These are phyloP conservation scores for Trametes punicea DNA, from an alignment of 768 basidiomycete genomes.

Conservation along the genomic window DNA sequence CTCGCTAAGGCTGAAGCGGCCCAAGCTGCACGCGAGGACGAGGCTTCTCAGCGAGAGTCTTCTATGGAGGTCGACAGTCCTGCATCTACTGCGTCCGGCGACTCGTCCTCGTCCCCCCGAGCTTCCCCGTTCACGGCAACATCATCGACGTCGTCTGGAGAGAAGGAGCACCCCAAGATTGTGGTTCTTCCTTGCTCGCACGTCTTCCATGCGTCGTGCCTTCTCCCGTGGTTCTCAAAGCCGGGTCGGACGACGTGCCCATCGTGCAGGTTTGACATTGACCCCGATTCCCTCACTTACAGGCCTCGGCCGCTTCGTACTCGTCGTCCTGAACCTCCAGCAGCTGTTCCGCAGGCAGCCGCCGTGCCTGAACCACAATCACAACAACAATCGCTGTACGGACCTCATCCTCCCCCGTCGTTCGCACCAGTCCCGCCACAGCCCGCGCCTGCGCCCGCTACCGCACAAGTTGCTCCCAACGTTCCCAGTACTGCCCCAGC, in stretches of 20 bases:
- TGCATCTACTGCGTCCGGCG: background rate
- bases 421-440: background rate
- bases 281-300: constrained; percentile 70
- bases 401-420: constrained; percentile 4
- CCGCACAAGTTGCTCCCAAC: background rate
- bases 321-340: constrained; percentile 3
- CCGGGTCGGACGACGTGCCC: constrained; percentile 80
- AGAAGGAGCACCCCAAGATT: constrained; percentile 37
- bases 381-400: constrained; percentile 2
- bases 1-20: constrained; percentile 10
- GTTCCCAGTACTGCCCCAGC: background rate
- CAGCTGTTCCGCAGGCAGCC: background rate
- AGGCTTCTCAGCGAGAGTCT: constrained; percentile 12
- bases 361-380: constrained; percentile 2
- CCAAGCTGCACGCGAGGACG: constrained; percentile 11
- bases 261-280: constrained; percentile 79
- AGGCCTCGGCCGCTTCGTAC: constrained; percentile 14
- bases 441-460: background rate
- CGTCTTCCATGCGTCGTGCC: constrained; percentile 75
- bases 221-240: constrained; percentile 80
- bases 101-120: constrained; percentile 10
- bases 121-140: constrained; percentile 5
- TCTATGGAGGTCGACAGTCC: constrained; percentile 17
- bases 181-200: constrained; percentile 78
- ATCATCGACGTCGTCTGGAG: constrained; percentile 17